A percentile compares a stretch with the other conserved stretches of the same genome.
Conservation (phyloP, 805 yeast genomes). For the Yarrowia deformans region DNA sequence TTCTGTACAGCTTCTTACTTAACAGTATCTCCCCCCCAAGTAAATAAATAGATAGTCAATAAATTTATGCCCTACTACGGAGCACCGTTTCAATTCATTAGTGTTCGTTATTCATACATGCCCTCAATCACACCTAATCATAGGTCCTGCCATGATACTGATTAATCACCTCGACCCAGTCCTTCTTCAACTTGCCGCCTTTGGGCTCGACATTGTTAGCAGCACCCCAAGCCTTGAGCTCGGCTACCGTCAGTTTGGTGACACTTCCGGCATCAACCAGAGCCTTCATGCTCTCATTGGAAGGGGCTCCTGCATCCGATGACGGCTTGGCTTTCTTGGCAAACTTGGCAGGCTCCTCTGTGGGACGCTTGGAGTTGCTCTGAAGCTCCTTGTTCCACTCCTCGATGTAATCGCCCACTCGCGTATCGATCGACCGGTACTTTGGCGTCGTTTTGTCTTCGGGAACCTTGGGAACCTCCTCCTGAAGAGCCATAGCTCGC, state of each 20-base stretch:
- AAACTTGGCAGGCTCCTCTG: background rate
- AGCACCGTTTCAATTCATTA: background rate
- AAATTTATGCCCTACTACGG: too few species aligned
- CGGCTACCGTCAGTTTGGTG: constrained; percentile 38
- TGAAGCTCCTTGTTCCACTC: constrained; percentile 34
- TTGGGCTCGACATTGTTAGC: constrained; percentile 18
- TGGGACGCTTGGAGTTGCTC: background rate
- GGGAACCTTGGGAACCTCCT: constrained; percentile 51
- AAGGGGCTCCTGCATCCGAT: background rate
- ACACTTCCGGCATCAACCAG: background rate
- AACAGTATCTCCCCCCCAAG: too few species aligned
- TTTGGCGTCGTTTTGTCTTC: constrained; percentile 46
- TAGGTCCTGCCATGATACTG: background rate
- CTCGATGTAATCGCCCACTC: constrained; percentile 43
- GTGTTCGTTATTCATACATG: background rate
- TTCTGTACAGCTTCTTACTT: too few species aligned
- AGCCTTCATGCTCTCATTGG: constrained; percentile 3
- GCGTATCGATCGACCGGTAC: constrained; percentile 45
- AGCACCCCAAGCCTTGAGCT: constrained; percentile 36
- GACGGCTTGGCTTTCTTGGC: constrained; percentile 4
- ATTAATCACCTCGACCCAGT: constrained; percentile 8
- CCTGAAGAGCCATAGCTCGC: constrained; percentile 65
- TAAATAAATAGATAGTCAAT: too few species aligned
- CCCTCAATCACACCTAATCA: background rate
- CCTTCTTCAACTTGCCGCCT: constrained; percentile 30